phyloP scores from a whole-genome alignment of 2,329 filamentous ascomycete genomes.

The Penicillium sp. region DNA sequence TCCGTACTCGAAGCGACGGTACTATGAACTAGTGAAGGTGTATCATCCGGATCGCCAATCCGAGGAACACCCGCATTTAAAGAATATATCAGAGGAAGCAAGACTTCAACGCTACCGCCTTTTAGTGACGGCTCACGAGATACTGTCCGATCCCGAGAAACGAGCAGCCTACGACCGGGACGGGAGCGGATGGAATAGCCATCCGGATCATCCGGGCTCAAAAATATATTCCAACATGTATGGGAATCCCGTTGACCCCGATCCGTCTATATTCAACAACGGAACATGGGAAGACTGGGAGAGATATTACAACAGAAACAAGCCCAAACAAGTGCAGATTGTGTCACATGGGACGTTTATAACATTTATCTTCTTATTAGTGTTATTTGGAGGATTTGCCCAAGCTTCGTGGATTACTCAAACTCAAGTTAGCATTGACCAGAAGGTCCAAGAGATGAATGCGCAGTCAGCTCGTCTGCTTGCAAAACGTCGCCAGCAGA shows the following conservation, averaged over 20 bases:
- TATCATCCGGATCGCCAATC: conserved; percentile 80
- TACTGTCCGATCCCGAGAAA: conserved; percentile 76
- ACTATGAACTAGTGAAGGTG: conserved; percentile 88
- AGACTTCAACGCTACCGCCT: conserved; percentile 88
- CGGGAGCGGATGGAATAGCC: conserved; percentile 72
- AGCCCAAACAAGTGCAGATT: conserved; percentile 44
- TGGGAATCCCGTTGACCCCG: conserved; percentile 26
- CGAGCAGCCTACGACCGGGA: conserved; percentile 77
- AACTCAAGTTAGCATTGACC: conserved; percentile 60
- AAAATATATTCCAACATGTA: conserved; percentile 9
- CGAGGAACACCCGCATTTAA: conserved; percentile 39
- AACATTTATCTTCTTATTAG: conserved; percentile 64
- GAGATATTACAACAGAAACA: conserved; percentile 62
- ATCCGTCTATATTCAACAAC: conserved; percentile 59
- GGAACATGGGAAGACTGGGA: conserved; percentile 99
- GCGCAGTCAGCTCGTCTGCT: conserved; percentile 57
- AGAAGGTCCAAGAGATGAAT: conserved; percentile 62
- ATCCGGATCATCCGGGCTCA: conserved; percentile 26
- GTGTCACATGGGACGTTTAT: conserved; percentile 79
- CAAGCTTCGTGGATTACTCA: conserved; percentile 68
- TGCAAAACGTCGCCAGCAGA: conserved; percentile 53
- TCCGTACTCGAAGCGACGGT: conserved; percentile 76
- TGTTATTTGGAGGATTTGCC: conserved; percentile 65
- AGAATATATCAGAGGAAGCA: conserved; percentile 54
- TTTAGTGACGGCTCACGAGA: conserved; percentile 79